Evolutionary conservation across 495 filamentous ascomycete genomes (phyloP), one percentile per base, ranked within the genome.

Genomic region (Tetracladium setigerum): DNA sequence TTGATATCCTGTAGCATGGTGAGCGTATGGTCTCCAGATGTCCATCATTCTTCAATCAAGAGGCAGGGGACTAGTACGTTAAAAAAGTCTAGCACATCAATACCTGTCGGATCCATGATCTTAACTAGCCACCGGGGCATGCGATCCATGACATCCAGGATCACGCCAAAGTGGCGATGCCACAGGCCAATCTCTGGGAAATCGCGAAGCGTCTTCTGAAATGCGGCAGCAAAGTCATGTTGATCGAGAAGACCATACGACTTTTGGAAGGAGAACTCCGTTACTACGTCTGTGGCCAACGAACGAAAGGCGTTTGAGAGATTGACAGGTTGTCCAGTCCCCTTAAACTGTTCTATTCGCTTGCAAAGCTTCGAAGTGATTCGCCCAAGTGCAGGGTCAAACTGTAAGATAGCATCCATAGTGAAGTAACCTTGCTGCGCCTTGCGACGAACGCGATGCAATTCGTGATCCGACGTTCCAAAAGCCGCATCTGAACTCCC

Each of bases 211-310:
- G 30, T 42, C 12, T 16, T 27, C 4, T 52, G 49, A 12, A 35
- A 35, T 10, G 14, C 34, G 4, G 49, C 49, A 1, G 42, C 59
- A 50, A 64, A 66, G n/a, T 63, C 61, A 6, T 54, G 57, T 14
- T 51, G 44, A 30, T 65, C 53, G 18, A 68, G 48, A 14, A 65
- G 55, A 17, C 59, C 57, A 41, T 62, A 63, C 1, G 63, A 58
- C 24, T 58, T 37, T 3, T 59, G 60, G 22, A 68, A 58, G 8
- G 55, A 54, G 41, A 63, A 64, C 8, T 59, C 60, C 1, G 65
- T 66, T 4, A 63, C 60, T 0, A 61, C 60, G 41, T 68, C 65
- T 7, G 62, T 62, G 1, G 65, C 65, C 0, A 68, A 47, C 3
- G 56, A 64, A 2, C 62, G 53, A 40, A 62, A 66, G 1, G 52